Evolutionary conservation across 345 rosid species (phyloP).

Genomic region (Syzygium grande): DNA sequence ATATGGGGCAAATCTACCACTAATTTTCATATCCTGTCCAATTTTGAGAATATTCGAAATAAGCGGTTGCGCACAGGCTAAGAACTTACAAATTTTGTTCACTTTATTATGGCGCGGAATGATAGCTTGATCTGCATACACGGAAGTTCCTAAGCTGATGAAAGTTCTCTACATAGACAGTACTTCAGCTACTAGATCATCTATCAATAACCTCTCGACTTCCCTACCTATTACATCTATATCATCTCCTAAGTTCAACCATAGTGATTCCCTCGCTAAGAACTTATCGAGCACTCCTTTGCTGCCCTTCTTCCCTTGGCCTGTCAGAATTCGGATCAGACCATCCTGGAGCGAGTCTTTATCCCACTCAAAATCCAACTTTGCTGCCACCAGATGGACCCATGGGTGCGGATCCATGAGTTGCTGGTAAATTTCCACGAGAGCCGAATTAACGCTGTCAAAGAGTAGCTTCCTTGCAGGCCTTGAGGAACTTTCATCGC

Average conservation of each 20-base stretch:
- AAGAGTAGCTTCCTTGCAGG: constrained; percentile 68
- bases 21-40: neutral
- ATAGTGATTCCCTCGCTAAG: constrained; percentile 26
- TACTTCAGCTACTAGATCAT: constrained; percentile 57
- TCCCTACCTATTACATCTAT: constrained; percentile 61
- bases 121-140: neutral
- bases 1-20: neutral
- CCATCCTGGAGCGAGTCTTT: constrained; percentile 30
- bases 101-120: neutral
- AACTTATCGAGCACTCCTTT: constrained; percentile 29
- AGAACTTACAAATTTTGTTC: neutral
- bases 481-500: constrained; percentile 22
- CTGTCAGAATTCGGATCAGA: constrained; percentile 29
- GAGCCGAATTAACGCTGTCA: constrained; percentile 50
- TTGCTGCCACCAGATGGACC: constrained; percentile 21
- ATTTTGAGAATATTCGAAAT: neutral
- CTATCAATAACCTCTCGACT: constrained; percentile 52
- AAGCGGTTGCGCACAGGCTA: neutral
- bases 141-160: neutral
- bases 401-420: constrained; percentile 47
- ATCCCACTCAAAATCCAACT: constrained; percentile 22
- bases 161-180: constrained; percentile 12
- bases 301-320: constrained; percentile 22
- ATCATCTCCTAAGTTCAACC: constrained; percentile 53
- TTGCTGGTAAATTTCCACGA: constrained; percentile 38